Evolutionary conservation across 352 stramenopile genomes (phyloP).

Genomic region (Detonula confervacea): DNA sequence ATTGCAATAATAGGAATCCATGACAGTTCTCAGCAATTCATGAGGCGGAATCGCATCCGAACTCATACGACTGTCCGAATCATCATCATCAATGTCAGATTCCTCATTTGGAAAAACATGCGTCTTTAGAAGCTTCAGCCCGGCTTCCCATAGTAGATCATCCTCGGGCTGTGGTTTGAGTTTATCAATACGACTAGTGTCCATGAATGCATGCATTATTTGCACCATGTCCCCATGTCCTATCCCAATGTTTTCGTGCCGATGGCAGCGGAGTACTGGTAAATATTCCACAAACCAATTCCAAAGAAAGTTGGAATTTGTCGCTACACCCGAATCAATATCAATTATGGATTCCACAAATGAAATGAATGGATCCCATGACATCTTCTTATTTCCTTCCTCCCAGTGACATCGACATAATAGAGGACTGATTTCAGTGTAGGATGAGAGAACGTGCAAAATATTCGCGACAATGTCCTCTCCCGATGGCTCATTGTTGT

Average conservation of each 20-base stretch:
- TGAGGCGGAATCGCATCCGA: conserved; percentile 30
- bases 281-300: background rate
- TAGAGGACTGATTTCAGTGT: conserved; percentile 16
- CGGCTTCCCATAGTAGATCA: conserved; percentile 16
- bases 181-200: background rate
- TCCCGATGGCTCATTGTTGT: no score
- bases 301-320: background rate
- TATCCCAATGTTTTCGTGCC: background rate
- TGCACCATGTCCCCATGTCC: background rate
- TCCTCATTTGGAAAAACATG: conserved; percentile 10
- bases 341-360: background rate
- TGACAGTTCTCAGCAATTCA: conserved; percentile 28
- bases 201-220: conserved; percentile 19
- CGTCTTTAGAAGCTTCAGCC: conserved; percentile 18
- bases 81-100: background rate
- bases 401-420: background rate
- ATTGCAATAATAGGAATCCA: conserved; percentile 44
- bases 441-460: conserved; percentile 32
- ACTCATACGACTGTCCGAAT: background rate
- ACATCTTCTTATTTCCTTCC: background rate
- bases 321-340: background rate
- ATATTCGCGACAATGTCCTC: conserved; percentile 39
- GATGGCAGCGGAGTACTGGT: background rate
- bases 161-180: background rate
- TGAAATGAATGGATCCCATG: conserved; percentile 19